Conservation (phyloP, 2,329 filamentous ascomycete species). For the Zarea fungicola region DNA sequence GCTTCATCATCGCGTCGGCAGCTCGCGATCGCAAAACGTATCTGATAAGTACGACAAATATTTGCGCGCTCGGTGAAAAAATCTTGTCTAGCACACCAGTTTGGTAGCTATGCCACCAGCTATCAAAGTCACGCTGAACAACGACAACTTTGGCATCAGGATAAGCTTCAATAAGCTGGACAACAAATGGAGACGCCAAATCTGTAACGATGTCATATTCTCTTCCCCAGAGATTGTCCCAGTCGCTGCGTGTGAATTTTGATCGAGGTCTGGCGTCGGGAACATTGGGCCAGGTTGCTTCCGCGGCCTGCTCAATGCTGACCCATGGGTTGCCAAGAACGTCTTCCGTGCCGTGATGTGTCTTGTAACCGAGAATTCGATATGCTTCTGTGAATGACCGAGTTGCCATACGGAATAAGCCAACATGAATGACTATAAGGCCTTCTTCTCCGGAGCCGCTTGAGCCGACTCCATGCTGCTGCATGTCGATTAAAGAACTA, state of each 20-base stretch:
- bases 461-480: no score
- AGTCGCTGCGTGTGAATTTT: constrained; percentile 17
- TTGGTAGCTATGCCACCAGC: constrained; percentile 20
- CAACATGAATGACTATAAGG: constrained; percentile 10
- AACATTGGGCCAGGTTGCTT: constrained; percentile 13
- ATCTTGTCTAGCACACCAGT: constrained; percentile 16
- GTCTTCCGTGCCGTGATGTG: constrained; percentile 15
- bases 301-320: not conserved
- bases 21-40: constrained; percentile 10
- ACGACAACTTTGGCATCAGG: constrained; percentile 27
- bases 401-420: constrained; percentile 13
- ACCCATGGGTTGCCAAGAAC: constrained; percentile 3
- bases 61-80: constrained; percentile 14
- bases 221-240: constrained; percentile 21
- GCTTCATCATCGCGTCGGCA: constrained; percentile 11
- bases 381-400: constrained; percentile 13
- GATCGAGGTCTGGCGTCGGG: constrained; percentile 7
- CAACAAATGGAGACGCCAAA: constrained; percentile 19
- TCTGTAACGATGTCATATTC: constrained; percentile 24
- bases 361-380: constrained; percentile 14
- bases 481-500: no score
- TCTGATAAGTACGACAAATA: constrained; percentile 1
- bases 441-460: not conserved
- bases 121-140: constrained; percentile 23
- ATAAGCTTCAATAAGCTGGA: constrained; percentile 23